These are phyloP conservation scores for Daldinia bambusicola DNA, from an alignment of 495 filamentous ascomycete species.

Conservation along the genomic window DNA sequence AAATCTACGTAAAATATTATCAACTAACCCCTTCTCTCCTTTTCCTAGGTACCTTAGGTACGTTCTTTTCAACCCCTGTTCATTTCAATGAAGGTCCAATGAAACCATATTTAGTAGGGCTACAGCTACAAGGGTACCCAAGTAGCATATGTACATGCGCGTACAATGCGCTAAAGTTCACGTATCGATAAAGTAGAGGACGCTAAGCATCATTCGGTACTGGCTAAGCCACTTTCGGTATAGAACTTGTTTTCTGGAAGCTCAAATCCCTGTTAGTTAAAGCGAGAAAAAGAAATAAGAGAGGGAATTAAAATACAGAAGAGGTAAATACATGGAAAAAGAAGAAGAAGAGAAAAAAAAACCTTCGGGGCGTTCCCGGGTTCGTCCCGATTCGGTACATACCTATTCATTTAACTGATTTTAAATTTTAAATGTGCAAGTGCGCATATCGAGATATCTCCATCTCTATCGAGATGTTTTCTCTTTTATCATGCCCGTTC, in stretches of 20 bases:
- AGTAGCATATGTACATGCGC: slow-evolving; percentile 19
- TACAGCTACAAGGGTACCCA: slow-evolving; percentile 12
- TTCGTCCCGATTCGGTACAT: slow-evolving; percentile 1
- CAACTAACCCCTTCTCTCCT: slow-evolving; percentile 10
- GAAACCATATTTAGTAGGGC: slow-evolving; percentile 27
- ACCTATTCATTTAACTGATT: neutral
- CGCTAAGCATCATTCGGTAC: neutral
- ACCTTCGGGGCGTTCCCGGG: slow-evolving; percentile 7
- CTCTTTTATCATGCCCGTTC: neutral
- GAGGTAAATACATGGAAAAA: neutral
- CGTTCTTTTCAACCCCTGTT: slow-evolving; percentile 19
- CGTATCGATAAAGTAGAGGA: neutral
- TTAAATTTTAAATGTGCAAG: neutral
- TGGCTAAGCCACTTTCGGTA: slow-evolving; percentile 5
- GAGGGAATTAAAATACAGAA: neutral
- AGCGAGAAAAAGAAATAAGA: neutral
- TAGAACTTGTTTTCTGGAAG: slow-evolving; percentile 3
- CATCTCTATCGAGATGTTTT: neutral
- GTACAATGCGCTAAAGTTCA: neutral
- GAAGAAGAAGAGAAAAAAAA: slow-evolving; percentile 5
- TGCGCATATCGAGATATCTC: neutral
- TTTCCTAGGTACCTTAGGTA: slow-evolving; percentile 1
- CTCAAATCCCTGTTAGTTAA: neutral
- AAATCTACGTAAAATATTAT: slow-evolving; percentile 3
- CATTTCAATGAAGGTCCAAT: slow-evolving; percentile 10